Base-by-base conservation (phyloP, 192 early-diverging fungal species). In the Allomyces javanicus region DNA sequence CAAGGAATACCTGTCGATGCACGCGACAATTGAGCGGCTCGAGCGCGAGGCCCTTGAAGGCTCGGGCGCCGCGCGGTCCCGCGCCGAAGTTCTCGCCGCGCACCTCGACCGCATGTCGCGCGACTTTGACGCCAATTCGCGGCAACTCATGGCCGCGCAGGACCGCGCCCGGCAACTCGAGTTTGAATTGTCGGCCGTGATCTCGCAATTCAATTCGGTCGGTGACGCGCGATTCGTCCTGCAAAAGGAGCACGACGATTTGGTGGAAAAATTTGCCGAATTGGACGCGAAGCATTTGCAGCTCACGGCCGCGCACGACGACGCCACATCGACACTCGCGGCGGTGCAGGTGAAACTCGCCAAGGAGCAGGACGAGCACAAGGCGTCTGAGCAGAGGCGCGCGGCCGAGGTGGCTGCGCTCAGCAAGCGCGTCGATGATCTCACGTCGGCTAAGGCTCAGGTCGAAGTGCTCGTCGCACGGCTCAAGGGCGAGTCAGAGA, bases 1-100 rank as follows among this genome's bases (percentile, higher is more conserved):
- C 73, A 78, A 77, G 63, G 81, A 83, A 63, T 83, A 76, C 68
- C 70, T 81, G 24, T 26, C 63, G 22, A 83, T 81, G 71, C 74
- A 76, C 68, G 74, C 76, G 58, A 75, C 74, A 14, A 81, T 83
- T 66, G 68, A 70, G 3, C 43, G 62, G 19, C 71, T 83, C 24
- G 67, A 70, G 19, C 69, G 69, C 33, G 81, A 83, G 63, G 81
- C 81, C 22, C 73, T 76, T 26, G 65, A 75, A 43, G 81, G 81
- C 1, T 72, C 76, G 14, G 77, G 79, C 24, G 68, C 69, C 1
- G 77, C 73, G 7, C 74, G 76, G 33, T 64, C 62, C 24, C 72
- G 78, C 22, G 81, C 81, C 66, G 74, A 76, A 63, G 73, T 81
- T 17, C 71, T 83, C 1, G 77, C 81, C 50, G 64, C 67, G 65